Base-by-base conservation (phyloP, 495 filamentous ascomycete genomes). In the Lasiosphaeria miniovina region DNA sequence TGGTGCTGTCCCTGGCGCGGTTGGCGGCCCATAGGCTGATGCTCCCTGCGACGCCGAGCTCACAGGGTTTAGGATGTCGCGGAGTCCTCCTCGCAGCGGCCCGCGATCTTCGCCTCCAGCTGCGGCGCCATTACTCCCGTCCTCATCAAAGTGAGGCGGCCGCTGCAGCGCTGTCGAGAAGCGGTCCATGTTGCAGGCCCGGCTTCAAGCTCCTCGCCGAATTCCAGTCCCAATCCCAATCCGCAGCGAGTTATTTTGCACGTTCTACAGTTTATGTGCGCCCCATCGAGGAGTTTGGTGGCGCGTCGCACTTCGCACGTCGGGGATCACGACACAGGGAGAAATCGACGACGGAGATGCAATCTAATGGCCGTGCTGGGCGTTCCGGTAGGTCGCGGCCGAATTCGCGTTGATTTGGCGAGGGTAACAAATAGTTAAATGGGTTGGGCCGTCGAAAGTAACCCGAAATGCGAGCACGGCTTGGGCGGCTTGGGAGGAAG, bases 161-260 rank as follows among this genome's bases (percentile, higher is more conserved):
- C 72, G 72, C 65, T 77, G 75, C 68, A 80, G 69, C 64, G 78
- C 74, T 12, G 72, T 78, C 63, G 78, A 76, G 66, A 78, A 81
- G 51, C 71, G 68, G 56, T 77, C 75, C 74, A 76, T 76, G 15
- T 40, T 65, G 40, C 11, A 14, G 41, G 56, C 58, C 35, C 61
- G 50, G 38, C 41, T 35, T 45, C 57, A 55, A 33, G 59, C 49
- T 36, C 46, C 51, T 35, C 57, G 38, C n/a, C 32, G n/a, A 36
- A 45, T 55, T 41, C 38, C 38, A 24, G 24, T 24, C 59, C 61
- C 45, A 49, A 43, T 66, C 2, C 24, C 24, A 24, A 24, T 54
- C 61, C 63, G 52, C 59, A 41, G 46, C 57, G 34, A 59, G 52
- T 61, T 58, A 58, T 58, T 61, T 53, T 60, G 57, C 40, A 55